phyloP scores from a whole-genome alignment of 2,329 filamentous ascomycete species.

The Fusarium clavum region DNA sequence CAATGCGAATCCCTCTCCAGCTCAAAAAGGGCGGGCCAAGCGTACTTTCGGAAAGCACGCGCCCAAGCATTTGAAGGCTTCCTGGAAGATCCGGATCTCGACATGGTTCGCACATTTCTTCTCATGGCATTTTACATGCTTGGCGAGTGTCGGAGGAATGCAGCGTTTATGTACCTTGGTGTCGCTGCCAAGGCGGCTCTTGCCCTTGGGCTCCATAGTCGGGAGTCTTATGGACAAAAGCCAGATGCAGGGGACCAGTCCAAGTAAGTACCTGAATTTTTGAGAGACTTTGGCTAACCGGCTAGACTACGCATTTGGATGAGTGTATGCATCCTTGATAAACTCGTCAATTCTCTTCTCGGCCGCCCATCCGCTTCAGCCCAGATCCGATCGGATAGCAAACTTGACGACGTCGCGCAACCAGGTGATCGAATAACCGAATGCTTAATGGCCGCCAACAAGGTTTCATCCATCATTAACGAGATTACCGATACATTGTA shows the following conservation, averaged over 20 bases:
- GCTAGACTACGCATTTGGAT: conserved; percentile 52
- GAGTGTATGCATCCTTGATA: conserved; percentile 55
- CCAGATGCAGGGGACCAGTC: conserved; percentile 30
- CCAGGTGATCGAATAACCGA: conserved; percentile 39
- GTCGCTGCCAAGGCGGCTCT: conserved; percentile 68
- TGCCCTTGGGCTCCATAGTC: conserved; percentile 64
- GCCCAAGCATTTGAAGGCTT: conserved; percentile 38
- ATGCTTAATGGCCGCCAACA: conserved; percentile 55
- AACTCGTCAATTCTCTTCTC: conserved; percentile 54
- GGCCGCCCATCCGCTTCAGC: conserved; percentile 53
- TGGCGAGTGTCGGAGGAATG: conserved; percentile 69
- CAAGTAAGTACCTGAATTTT: conserved; percentile 24
- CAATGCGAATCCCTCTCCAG: conserved; percentile 39
- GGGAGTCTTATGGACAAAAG: conserved; percentile 38
- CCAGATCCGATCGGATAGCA: conserved; percentile 27
- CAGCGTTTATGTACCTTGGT: conserved; percentile 72
- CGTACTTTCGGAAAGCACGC: conserved; percentile 59
- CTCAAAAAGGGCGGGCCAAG: conserved; percentile 42
- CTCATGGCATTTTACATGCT: conserved; percentile 81
- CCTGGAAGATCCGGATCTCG: conserved; percentile 44
- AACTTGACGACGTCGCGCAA: conserved; percentile 26
- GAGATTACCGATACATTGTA: conserved; percentile 58
- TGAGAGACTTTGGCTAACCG: not conserved
- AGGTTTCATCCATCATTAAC: conserved; percentile 57
- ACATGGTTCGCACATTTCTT: conserved; percentile 43